Conservation (phyloP, 257 asterid species). For the Catharanthus roseus region DNA sequence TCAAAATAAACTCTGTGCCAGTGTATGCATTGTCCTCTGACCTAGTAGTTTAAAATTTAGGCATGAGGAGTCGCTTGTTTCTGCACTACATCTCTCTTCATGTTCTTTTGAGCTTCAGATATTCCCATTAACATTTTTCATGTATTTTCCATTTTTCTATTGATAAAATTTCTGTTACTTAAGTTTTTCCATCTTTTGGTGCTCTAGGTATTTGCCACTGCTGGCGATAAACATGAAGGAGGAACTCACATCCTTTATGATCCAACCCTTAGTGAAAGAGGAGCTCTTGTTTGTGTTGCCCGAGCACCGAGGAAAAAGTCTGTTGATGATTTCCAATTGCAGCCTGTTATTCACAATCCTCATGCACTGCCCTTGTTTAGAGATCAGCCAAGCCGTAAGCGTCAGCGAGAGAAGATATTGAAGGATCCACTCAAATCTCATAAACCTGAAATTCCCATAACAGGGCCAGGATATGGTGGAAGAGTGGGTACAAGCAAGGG, state of each 20-base stretch:
- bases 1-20: neutral
- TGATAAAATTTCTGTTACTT: neutral
- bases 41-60: neutral
- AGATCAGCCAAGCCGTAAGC: conserved; percentile 95
- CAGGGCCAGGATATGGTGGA: conserved; percentile 95
- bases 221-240: conserved; percentile 81
- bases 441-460: conserved; percentile 92
- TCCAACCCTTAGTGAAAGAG: conserved; percentile 85
- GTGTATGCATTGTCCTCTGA: too few relatives aligned
- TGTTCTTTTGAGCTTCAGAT: too few relatives aligned
- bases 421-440: conserved; percentile 94
- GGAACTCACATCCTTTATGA: conserved; percentile 90
- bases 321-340: conserved; percentile 75
- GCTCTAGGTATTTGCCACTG: conserved; percentile 68
- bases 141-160: neutral
- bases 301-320: conserved; percentile 98
- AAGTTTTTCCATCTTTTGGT: conserved; percentile 6
- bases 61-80: too few relatives aligned
- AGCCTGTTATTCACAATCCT: conserved; percentile 96
- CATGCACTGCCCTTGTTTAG: conserved; percentile 93
- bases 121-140: too few relatives aligned
- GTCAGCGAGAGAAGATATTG: conserved; percentile 82
- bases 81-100: too few relatives aligned
- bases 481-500: conserved; percentile 90
- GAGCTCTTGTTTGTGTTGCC: conserved; percentile 93